phyloP scores from a whole-genome alignment of 2,329 filamentous ascomycete species.

The Huntiella bhutanensis region DNA sequence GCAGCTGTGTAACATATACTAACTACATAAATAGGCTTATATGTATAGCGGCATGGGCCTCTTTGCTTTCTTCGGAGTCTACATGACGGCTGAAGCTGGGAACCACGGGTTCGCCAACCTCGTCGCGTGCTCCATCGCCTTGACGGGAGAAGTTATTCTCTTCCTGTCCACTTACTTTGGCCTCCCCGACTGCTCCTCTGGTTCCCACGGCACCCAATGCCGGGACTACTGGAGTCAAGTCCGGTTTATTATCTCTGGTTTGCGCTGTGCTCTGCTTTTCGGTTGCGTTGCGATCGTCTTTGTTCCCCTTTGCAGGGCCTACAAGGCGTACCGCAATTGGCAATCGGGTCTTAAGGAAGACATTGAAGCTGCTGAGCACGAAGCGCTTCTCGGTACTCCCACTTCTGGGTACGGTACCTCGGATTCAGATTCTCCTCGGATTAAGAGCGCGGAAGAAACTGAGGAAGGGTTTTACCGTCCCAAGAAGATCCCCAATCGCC shows the following conservation, averaged over 20 bases:
- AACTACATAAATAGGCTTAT: constrained; percentile 4
- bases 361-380: constrained; percentile 23
- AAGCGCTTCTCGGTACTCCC: constrained; percentile 35
- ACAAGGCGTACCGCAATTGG: background rate
- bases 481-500: constrained; percentile 65
- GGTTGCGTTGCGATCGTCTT: constrained; percentile 29
- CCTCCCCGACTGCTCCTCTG: constrained; percentile 3
- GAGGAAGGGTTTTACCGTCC: constrained; percentile 76
- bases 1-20: background rate
- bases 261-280: too few species aligned
- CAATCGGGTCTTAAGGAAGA: constrained; percentile 11
- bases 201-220: constrained; percentile 12
- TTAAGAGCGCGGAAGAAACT: too few species aligned
- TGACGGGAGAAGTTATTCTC: constrained; percentile 56
- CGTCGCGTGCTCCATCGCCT: constrained; percentile 54
- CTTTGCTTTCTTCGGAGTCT: constrained; percentile 7
- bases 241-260: constrained; percentile 31
- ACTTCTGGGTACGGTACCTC: constrained; percentile 1
- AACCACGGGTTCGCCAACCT: constrained; percentile 68
- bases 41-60: constrained; percentile 6
- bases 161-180: constrained; percentile 48
- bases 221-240: constrained; percentile 26
- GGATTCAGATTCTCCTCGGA: background rate
- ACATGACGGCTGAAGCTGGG: constrained; percentile 2
- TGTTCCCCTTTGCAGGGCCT: constrained; percentile 20